Conservation (phyloP, 306 rosid genomes). For the Parietaria judaica region DNA sequence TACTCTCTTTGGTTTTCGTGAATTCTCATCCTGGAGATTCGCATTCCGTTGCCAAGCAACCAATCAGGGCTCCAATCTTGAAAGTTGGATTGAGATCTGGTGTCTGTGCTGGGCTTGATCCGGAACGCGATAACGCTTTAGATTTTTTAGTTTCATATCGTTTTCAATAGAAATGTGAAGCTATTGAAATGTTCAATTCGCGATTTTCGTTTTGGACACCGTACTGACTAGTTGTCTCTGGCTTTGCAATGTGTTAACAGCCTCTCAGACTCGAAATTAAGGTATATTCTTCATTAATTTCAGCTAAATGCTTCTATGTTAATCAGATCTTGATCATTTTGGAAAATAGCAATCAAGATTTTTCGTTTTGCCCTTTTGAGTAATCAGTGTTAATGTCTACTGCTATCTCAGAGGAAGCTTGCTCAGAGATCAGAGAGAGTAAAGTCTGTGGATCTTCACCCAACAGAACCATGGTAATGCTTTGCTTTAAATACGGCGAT, state of each 20-base stretch:
- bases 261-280: conserved; percentile 99
- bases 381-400: conserved; percentile 11
- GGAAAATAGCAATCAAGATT: conserved; percentile 1
- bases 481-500: not conserved
- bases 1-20: conserved; percentile 14
- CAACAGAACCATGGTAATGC: conserved; percentile 96
- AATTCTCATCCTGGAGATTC: not conserved
- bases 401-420: conserved; percentile 45
- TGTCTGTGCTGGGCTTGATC: conserved; percentile 23
- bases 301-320: conserved; percentile 4
- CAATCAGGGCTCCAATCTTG: not conserved
- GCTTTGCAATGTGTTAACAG: conserved; percentile 43
- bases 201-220: conserved; percentile 11
- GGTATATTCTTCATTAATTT: conserved; percentile 32
- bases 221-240: conserved; percentile 33
- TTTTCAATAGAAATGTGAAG: not conserved
- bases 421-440: conserved; percentile 69
- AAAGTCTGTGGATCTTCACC: conserved; percentile 98
- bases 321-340: conserved; percentile 16
- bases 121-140: not conserved
- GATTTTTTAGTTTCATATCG: conserved; percentile 5
- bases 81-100: conserved; percentile 40
- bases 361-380: conserved; percentile 10
- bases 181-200: not conserved
- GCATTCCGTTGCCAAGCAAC: conserved; percentile 11